Percentiles rank a stretch among this genome's conserved stretches.
These are phyloP conservation scores for Pythium rishiriense DNA, from an alignment of 352 stramenopile species.

Conservation along the genomic window DNA sequence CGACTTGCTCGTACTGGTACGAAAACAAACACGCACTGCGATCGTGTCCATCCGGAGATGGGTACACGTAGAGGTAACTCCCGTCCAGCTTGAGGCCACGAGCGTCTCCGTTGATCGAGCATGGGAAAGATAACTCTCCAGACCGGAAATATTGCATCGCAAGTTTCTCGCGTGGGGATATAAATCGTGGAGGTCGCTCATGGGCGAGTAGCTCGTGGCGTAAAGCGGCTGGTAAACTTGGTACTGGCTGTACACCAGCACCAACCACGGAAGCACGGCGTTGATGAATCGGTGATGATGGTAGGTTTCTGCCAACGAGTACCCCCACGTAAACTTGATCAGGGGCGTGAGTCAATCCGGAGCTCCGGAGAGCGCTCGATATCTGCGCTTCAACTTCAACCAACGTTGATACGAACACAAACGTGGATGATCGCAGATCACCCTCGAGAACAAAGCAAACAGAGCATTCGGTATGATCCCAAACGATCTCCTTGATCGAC, in stretches of 20 bases:
- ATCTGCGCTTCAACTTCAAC: conserved; percentile 50
- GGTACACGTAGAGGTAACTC: conserved; percentile 55
- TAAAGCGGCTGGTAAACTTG: conserved; percentile 35
- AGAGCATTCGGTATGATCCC: conserved; percentile 65
- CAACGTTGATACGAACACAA: conserved; percentile 43
- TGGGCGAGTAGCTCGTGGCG: conserved; percentile 53
- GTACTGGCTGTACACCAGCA: conserved; percentile 4
- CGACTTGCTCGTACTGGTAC: conserved; percentile 60
- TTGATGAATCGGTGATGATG: conserved; percentile 72
- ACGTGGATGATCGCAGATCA: conserved; percentile 31
- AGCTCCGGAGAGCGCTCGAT: conserved; percentile 28
- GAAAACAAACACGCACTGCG: conserved; percentile 71
- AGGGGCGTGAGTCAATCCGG: conserved; percentile 31
- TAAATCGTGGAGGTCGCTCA: conserved; percentile 51
- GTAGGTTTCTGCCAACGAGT: conserved; percentile 54
- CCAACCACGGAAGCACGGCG: conserved; percentile 32
- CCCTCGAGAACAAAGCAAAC: conserved; percentile 48
- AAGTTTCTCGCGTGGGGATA: conserved; percentile 44
- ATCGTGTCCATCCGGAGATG: conserved; percentile 53
- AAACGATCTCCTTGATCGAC: conserved; percentile 61
- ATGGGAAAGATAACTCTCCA: conserved; percentile 55
- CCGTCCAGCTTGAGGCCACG: conserved; percentile 54
- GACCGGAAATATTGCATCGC: conserved; percentile 54
- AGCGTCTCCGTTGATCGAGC: conserved; percentile 55
- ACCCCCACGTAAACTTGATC: conserved; percentile 70